A percentile compares a stretch with the other conserved stretches of the same genome.
Evolutionary conservation across 1,139 yeast species (phyloP).

Genomic region (Hanseniaspora gamundiae): DNA sequence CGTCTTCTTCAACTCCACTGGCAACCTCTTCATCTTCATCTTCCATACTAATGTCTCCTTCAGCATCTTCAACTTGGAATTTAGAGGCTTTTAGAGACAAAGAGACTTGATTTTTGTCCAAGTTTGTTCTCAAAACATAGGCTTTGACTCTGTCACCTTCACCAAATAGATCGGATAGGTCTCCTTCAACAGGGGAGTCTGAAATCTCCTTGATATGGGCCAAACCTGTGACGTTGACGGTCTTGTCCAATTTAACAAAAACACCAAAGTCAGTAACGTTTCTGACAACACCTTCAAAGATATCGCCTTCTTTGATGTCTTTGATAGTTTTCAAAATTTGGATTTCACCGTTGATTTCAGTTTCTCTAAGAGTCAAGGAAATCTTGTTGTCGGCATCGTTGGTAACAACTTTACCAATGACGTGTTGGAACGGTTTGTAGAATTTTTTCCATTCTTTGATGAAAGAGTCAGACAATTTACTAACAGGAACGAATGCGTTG

Average conservation of each 20-base stretch:
- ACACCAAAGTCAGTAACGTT: slow-evolving; percentile 84
- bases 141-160: slow-evolving; percentile 88
- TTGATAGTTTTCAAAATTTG: slow-evolving; percentile 44
- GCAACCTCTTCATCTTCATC: slow-evolving; percentile 12
- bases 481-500: slow-evolving; percentile 69
- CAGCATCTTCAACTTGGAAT: slow-evolving; percentile 38
- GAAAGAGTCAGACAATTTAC: slow-evolving; percentile 71
- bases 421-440: slow-evolving; percentile 58
- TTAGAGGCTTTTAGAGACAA: slow-evolving; percentile 93
- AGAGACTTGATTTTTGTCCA: slow-evolving; percentile 60
- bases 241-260: slow-evolving; percentile 68
- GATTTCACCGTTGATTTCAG: slow-evolving; percentile 63
- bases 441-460: slow-evolving; percentile 80
- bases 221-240: slow-evolving; percentile 67
- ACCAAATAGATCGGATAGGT: slow-evolving; percentile 49
- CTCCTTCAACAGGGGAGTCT: slow-evolving; percentile 39
- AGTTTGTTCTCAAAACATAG: slow-evolving; percentile 52
- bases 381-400: slow-evolving; percentile 55
- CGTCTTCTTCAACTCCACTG: slow-evolving; percentile 19
- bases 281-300: slow-evolving; percentile 69
- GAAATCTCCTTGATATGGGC: slow-evolving; percentile 84
- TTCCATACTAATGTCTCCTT: slow-evolving; percentile 26
- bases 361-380: slow-evolving; percentile 68
- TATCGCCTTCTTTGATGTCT: slow-evolving; percentile 58
- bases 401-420: slow-evolving; percentile 60